Evolutionary conservation across 192 early-diverging fungal species (phyloP).

Genomic region (Coemansia sp.): DNA sequence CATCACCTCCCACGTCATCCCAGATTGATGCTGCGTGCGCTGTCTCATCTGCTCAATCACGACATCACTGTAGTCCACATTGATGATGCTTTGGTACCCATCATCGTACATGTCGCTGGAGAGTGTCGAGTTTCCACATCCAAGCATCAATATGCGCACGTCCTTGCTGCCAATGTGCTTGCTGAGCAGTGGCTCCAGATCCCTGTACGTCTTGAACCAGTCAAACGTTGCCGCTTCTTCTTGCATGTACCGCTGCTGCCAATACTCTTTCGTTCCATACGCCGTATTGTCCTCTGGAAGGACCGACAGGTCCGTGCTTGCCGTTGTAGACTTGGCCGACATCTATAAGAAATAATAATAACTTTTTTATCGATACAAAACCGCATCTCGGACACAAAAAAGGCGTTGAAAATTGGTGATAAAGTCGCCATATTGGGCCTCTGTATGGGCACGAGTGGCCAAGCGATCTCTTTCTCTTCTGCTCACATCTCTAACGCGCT

Average conservation of each 20-base stretch:
- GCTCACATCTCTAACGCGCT: not conserved
- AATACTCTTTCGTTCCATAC: conserved; percentile 78
- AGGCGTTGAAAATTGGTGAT: not conserved
- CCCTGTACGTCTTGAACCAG: conserved; percentile 87
- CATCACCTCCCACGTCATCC: conserved; percentile 66
- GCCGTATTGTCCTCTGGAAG: conserved; percentile 68
- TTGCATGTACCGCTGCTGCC: conserved; percentile 69
- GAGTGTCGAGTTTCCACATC: conserved; percentile 83
- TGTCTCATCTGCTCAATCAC: conserved; percentile 80
- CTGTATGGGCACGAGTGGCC: not conserved
- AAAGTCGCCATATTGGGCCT: not conserved
- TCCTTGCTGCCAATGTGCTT: conserved; percentile 59
- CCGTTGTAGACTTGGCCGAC: not conserved
- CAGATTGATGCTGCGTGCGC: conserved; percentile 30
- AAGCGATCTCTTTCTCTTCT: not conserved
- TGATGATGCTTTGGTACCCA: conserved; percentile 72
- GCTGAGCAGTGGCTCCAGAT: conserved; percentile 66
- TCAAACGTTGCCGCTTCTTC: conserved; percentile 67
- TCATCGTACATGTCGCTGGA: conserved; percentile 80
- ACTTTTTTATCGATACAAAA: not conserved
- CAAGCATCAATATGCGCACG: conserved; percentile 77
- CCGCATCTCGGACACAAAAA: not conserved
- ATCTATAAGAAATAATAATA: not conserved
- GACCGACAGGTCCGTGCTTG: conserved; percentile 47
- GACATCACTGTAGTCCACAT: conserved; percentile 79